Base-by-base conservation (phyloP, 148 eudicot genomes). In the Vaccinium vitisidaea region DNA sequence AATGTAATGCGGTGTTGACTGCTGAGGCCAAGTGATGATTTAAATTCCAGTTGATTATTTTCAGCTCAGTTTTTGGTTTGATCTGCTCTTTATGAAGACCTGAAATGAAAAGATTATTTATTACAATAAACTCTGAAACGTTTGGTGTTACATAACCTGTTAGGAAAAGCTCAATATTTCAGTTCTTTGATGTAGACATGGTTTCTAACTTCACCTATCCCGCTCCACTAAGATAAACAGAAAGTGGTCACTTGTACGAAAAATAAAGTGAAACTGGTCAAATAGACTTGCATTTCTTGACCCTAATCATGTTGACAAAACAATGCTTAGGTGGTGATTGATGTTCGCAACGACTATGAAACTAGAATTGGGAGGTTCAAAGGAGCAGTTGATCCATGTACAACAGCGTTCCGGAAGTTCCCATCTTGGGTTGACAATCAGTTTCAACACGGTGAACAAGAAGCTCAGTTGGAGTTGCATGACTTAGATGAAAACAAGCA, bases 331-430 rank as follows among this genome's bases (percentile, higher is more conserved):
- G 99, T 95, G 87, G 98, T 95, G 25, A 93, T 97, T 75, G 98
- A 97, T 89, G 99, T 97, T 77, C 93, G 99, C 80, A 97, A 95
- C 84, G 87, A 80, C 81, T 97, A 97, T 89, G 99, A 97, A 92
- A 95, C 89, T 82, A 92, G 99, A 88, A 95, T 97, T 71, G 99
- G 99, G 79, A 93, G 93, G 89, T 97, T 97, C 65, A 95, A 91
- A 88, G 91, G 95, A 88, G 98, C 99, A 48, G 94, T 97, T 89
- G 98, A 97, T 92, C 99, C 99, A 30, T 82, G 87, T 80, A 97
- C 98, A 48, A 86, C 87, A 11, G 98, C 99, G 65, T 97, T 97
- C 86, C 88, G 99, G 85, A 93, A 97, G 75, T 97, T 97, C 84
- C 99, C 98, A 48, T 91, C 95, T 67, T 97, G 99, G 98, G 96